phyloP scores from a whole-genome alignment of 2,329 filamentous ascomycete genomes.

The Ceratocystiopsis sp. region DNA sequence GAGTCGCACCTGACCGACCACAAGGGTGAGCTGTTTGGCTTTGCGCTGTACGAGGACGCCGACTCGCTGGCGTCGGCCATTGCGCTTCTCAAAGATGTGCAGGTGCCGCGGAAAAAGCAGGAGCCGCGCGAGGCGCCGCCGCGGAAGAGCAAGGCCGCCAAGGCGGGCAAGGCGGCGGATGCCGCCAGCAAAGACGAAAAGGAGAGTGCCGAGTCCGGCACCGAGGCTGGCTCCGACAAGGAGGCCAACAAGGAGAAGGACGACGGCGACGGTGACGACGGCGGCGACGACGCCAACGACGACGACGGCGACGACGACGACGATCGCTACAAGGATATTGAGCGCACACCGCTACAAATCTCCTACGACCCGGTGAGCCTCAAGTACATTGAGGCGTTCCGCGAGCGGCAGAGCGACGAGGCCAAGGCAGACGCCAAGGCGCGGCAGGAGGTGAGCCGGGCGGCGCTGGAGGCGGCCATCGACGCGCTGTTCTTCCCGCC shows the following conservation, averaged over 20 bases:
- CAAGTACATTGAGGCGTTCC: conserved; percentile 73
- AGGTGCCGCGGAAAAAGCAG: conserved; percentile 68
- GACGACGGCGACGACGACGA: conserved; percentile 18
- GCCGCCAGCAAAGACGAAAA: conserved; percentile 15
- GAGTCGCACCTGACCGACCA: conserved; percentile 43
- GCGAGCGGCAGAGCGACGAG: conserved; percentile 47
- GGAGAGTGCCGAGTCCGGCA: conserved; percentile 21
- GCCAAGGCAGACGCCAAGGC: conserved; percentile 47
- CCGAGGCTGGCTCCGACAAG: too few relatives aligned
- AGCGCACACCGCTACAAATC: conserved; percentile 55
- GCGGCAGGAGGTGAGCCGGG: conserved; percentile 51
- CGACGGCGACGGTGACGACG: conserved; percentile 13
- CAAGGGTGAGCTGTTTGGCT: conserved; percentile 77
- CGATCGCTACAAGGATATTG: conserved; percentile 34
- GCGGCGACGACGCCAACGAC: not conserved
- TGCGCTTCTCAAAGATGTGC: conserved; percentile 65
- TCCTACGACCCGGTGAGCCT: conserved; percentile 68
- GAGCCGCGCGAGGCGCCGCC: conserved; percentile 21
- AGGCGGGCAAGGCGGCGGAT: conserved; percentile 14
- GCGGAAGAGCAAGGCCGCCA: conserved; percentile 13
- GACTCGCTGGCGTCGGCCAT: conserved; percentile 75
- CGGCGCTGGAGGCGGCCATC: conserved; percentile 50
- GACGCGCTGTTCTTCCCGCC: conserved; percentile 56
- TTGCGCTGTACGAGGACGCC: conserved; percentile 86
- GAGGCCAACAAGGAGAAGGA: conserved; percentile 9